These are phyloP conservation scores for Rhizophlyctis rosea DNA, from an alignment of 192 early-diverging fungal species.

Conservation along the genomic window DNA sequence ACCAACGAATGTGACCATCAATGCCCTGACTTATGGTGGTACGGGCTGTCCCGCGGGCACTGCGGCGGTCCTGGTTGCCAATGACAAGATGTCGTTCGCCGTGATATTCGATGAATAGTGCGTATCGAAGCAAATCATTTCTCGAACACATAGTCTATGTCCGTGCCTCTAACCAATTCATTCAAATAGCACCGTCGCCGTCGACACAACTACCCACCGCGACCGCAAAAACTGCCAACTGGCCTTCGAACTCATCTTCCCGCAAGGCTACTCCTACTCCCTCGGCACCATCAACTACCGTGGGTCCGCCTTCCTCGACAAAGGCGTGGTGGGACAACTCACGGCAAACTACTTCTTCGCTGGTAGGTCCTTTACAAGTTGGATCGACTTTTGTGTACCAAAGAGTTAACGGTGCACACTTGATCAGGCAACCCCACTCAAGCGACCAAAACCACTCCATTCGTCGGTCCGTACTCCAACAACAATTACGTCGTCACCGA, in stretches of 20 bases:
- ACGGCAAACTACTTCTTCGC: slow-evolving; percentile 34
- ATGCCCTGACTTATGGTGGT: too few species aligned
- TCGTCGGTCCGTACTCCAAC: slow-evolving; percentile 16
- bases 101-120: slow-evolving; percentile 27
- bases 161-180: too few species aligned
- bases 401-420: too few species aligned
- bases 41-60: too few species aligned
- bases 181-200: slow-evolving; percentile 22
- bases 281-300: slow-evolving; percentile 30
- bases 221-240: slow-evolving; percentile 35
- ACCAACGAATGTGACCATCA: too few species aligned
- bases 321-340: slow-evolving; percentile 12
- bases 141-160: too few species aligned
- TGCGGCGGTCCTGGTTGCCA: slow-evolving; percentile 9
- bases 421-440: too few species aligned
- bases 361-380: too few species aligned
- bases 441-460: not conserved
- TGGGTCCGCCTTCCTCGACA: slow-evolving; percentile 27
- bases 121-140: too few species aligned
- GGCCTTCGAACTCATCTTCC: slow-evolving; percentile 20
- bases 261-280: slow-evolving; percentile 29
- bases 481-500: not conserved
- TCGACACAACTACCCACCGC: slow-evolving; percentile 12
- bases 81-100: slow-evolving; percentile 26
- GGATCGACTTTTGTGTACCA: too few species aligned